Conservation (phyloP, 2,329 filamentous ascomycete species). For the Penicillium expansum region DNA sequence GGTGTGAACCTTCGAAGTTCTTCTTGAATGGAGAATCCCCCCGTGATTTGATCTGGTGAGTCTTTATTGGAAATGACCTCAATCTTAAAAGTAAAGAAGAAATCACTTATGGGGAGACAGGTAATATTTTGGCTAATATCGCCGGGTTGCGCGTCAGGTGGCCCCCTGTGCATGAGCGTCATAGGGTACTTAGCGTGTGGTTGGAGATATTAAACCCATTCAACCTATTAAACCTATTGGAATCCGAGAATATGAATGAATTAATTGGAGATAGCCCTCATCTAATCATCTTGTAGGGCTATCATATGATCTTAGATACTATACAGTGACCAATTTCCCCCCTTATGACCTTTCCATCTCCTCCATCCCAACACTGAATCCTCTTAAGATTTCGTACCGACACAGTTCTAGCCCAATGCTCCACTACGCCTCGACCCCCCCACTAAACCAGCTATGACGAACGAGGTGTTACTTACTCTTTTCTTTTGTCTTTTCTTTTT, state of each 20-base stretch:
- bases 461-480: conserved; percentile 31
- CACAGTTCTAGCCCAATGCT: conserved; percentile 7
- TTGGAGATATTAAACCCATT: not conserved
- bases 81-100: not conserved
- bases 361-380: not conserved
- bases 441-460: conserved; percentile 19
- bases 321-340: not conserved
- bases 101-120: not conserved
- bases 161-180: conserved; percentile 15
- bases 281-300: not conserved
- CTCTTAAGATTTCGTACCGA: not conserved
- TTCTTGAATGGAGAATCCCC: not conserved
- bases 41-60: conserved; percentile 14
- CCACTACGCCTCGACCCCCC: conserved; percentile 14
- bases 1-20: not conserved
- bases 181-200: conserved; percentile 7
- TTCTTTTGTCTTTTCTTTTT: conserved; percentile 25
- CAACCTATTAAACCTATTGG: not conserved
- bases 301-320: not conserved
- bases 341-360: not conserved
- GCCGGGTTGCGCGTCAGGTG: conserved; percentile 14
- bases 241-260: not conserved
- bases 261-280: not conserved
- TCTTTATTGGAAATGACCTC: not conserved
- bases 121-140: conserved; percentile 5